Base-by-base conservation (phyloP, 129 eudicot genomes). In the Dittrichia graveolens region DNA sequence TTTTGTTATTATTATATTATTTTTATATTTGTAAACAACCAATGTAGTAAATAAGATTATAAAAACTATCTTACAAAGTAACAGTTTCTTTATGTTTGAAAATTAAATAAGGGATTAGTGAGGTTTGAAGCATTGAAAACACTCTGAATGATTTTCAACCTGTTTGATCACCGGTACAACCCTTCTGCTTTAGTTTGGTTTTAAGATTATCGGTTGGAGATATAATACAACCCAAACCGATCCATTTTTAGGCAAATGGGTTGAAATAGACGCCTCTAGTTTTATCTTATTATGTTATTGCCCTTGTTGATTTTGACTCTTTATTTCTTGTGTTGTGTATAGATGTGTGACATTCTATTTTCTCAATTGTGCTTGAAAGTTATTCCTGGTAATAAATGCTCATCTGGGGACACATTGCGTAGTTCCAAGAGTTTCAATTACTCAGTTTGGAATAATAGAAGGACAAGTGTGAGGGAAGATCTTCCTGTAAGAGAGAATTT, bases 321-420 rank as follows among this genome's bases (percentile, higher is more conserved):
- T 37, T 31, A 6, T 45, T 47, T 44, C 45, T 65, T 75, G 39
- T 55, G 19, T 62, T 67, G 5, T 67, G 18, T 57, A 75, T 85
- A 95, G 99, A 95, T 95, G 99, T 95, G 99, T 63, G 95, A 83
- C 82, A 95, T 95, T 79, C 73, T 95, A 9, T 86, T 95, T 77
- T 90, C 99, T 42, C 99, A 95, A 83, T 76, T 95, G 69, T 95
- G 99, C 85, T 83, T 95, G 56, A 95, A 88, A 95, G 96, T 95
- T 44, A 84, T 80, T 31, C 88, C 95, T 58, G 79, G 89, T 56
- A 76, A 74, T 71, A 54, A 78, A 35, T 50, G 74, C 78, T 56
- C 88, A 61, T 73, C 79, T 63, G 87, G 83, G 57, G 96, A 90
- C 75, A 47, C 82, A 41, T 65, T 76, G 41, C 87, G 76, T 53